phyloP scores from a whole-genome alignment of 345 rosid species.

The Salix exigua region DNA sequence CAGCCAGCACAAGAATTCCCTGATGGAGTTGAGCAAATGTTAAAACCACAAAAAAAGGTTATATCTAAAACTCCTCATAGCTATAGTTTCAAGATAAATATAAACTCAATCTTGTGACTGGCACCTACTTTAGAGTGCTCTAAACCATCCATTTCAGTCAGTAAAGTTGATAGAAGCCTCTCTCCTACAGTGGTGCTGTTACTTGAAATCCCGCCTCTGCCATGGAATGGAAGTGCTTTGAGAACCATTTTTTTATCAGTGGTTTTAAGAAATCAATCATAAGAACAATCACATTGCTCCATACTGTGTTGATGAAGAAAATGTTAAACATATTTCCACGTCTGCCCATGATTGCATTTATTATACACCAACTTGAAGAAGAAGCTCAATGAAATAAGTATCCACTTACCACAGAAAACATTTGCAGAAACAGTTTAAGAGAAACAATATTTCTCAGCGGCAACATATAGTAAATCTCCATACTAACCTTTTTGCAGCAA shows the following conservation, averaged over 20 bases:
- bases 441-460: not conserved
- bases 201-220: slow-evolving; percentile 72
- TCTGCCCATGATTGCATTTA: not conserved
- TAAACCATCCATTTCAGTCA: slow-evolving; percentile 97
- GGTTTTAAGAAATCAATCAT: not conserved
- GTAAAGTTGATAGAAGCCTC: slow-evolving; percentile 84
- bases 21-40: slow-evolving; percentile 18
- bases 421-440: no score
- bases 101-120: not conserved
- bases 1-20: slow-evolving; percentile 92
- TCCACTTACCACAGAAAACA: no score
- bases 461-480: not conserved
- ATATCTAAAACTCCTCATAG: not conserved
- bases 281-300: not conserved
- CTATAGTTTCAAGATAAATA: not conserved
- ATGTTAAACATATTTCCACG: not conserved
- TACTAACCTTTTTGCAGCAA: slow-evolving; percentile 74
- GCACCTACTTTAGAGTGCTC: slow-evolving; percentile 72
- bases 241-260: not conserved
- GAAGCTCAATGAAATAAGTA: not conserved
- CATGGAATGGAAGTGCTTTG: slow-evolving; percentile 10
- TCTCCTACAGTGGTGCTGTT: slow-evolving; percentile 66
- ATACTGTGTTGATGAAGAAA: not conserved
- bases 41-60: not conserved
- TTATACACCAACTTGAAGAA: not conserved